Evolutionary conservation across 768 basidiomycete genomes (phyloP).

Genomic region (Cubamyces sp.): DNA sequence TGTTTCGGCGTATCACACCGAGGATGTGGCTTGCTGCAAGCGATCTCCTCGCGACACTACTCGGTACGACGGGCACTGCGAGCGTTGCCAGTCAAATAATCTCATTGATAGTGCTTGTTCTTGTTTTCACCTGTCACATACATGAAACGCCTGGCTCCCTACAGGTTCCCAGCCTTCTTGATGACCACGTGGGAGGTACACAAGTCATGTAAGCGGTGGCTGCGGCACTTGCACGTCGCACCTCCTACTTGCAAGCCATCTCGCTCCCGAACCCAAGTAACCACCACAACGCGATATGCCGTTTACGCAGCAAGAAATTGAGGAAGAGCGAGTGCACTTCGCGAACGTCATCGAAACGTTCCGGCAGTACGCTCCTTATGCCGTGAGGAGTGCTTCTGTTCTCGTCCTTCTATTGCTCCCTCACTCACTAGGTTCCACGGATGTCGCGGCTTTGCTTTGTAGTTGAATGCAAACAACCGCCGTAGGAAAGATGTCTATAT

Average conservation of each 20-base stretch:
- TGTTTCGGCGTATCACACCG: not conserved
- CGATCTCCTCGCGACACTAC: too few relatives aligned
- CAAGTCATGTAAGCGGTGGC: not conserved
- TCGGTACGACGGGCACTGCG: too few relatives aligned
- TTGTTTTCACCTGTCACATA: not conserved
- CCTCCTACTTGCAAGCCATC: too few relatives aligned
- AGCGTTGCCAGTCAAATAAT: too few relatives aligned
- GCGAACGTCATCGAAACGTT: slow-evolving; percentile 76
- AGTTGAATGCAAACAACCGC: slow-evolving; percentile 64
- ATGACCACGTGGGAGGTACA: not conserved
- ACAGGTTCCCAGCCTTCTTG: too few relatives aligned
- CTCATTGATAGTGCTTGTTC: too few relatives aligned
- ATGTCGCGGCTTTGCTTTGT: too few relatives aligned
- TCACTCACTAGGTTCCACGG: too few relatives aligned
- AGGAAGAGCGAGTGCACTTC: slow-evolving; percentile 74
- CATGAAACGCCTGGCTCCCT: not conserved
- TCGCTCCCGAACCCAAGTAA: not conserved
- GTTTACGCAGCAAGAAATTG: slow-evolving; percentile 38
- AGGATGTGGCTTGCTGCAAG: too few relatives aligned
- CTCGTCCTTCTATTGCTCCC: too few relatives aligned
- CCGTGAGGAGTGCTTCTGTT: slow-evolving; percentile 48
- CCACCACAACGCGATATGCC: slow-evolving; percentile 21
- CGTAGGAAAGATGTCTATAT: slow-evolving; percentile 79
- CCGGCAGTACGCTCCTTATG: slow-evolving; percentile 73
- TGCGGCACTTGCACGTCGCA: not conserved